These are phyloP conservation scores for Begonia peltatifolia DNA, from an alignment of 306 rosid species.

Conservation along the genomic window DNA sequence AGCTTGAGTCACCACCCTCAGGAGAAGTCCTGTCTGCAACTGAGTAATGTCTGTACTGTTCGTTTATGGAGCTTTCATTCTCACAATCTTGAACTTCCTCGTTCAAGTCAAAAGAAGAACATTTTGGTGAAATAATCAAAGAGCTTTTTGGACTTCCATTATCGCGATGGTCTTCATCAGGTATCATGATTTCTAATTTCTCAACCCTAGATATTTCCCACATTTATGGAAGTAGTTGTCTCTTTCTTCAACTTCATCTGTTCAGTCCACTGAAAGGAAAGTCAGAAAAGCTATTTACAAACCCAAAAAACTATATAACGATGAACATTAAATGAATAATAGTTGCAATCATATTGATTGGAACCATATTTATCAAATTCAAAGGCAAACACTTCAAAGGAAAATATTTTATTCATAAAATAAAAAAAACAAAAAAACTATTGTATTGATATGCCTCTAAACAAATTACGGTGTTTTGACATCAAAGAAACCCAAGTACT, in stretches of 20 bases:
- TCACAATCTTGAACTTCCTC: constrained; percentile 11
- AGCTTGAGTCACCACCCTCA: constrained; percentile 3
- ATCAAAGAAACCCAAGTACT: too few relatives aligned
- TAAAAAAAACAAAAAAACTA: too few relatives aligned
- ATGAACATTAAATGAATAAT: too few relatives aligned
- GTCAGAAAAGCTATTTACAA: too few relatives aligned
- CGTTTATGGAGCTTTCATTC: background rate
- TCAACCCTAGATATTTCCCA: background rate
- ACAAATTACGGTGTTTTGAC: too few relatives aligned
- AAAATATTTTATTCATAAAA: too few relatives aligned
- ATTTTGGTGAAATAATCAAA: constrained; percentile 1
- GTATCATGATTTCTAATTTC: background rate
- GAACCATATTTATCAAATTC: too few relatives aligned
- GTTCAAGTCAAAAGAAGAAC: constrained; percentile 18
- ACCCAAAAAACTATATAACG: too few relatives aligned
- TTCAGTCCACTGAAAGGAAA: background rate
- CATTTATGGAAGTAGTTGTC: background rate
- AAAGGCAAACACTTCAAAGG: too few relatives aligned
- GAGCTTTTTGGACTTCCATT: constrained; percentile 10
- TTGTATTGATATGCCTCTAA: too few relatives aligned
- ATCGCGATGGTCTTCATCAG: background rate
- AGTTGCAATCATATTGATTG: too few relatives aligned
- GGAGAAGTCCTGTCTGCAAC: background rate
- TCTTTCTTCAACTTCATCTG: background rate
- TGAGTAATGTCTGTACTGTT: background rate